Percentiles rank a stretch among this genome's conserved stretches.
phyloP scores from a whole-genome alignment of 1,284 basidiomycete species.

The Ceratobasidium sp. region DNA sequence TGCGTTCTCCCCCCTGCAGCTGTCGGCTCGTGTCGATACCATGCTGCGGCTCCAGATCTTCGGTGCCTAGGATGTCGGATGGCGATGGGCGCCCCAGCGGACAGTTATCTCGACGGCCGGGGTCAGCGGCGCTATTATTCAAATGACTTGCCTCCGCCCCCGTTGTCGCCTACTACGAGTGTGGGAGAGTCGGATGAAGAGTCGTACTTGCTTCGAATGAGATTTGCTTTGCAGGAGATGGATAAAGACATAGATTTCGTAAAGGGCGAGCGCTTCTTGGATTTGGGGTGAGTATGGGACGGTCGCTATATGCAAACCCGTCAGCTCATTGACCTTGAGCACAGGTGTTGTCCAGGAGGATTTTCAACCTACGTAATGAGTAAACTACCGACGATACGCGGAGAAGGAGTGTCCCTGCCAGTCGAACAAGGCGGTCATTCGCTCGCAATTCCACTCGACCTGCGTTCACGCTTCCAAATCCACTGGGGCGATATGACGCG shows the following conservation, averaged over 20 bases:
- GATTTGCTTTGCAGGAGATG: constrained; percentile 39
- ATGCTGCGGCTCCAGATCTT: not conserved
- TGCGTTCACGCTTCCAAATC: constrained; percentile 22
- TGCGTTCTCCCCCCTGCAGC: not conserved
- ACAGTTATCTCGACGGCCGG: constrained; percentile 21
- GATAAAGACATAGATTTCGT: constrained; percentile 27
- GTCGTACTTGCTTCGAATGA: constrained; percentile 38
- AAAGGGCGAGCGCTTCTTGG: constrained; percentile 35
- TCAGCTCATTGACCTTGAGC: not conserved
- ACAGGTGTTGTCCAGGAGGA: constrained; percentile 45
- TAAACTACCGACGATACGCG: constrained; percentile 9
- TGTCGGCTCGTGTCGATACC: constrained; percentile 1
- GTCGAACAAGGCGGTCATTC: constrained; percentile 41
- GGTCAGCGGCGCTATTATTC: constrained; percentile 22
- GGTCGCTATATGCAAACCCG: not conserved
- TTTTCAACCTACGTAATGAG: constrained; percentile 42
- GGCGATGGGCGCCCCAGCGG: constrained; percentile 37
- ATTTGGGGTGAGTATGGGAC: constrained; percentile 33
- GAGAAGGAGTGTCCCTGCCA: constrained; percentile 39
- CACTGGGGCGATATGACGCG: constrained; percentile 44
- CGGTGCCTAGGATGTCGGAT: constrained; percentile 33
- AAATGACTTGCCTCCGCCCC: not conserved
- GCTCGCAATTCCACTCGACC: constrained; percentile 14
- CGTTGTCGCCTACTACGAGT: not conserved
- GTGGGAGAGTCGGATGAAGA: constrained; percentile 37